phyloP scores from a whole-genome alignment of 129 eudicot genomes.

The Solidago caesia region DNA sequence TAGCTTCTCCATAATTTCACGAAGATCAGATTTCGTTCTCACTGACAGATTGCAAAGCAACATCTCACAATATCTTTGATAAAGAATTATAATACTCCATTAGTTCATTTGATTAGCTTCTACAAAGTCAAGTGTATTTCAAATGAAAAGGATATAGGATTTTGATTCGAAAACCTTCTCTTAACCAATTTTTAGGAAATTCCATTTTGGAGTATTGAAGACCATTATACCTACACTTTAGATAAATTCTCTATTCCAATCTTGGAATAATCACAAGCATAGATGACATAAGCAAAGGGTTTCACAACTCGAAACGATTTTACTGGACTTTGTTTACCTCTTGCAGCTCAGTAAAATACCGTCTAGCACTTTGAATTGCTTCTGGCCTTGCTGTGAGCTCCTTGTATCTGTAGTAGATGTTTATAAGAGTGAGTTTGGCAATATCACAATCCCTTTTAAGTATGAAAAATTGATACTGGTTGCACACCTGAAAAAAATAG shows the following conservation, averaged over 20 bases:
- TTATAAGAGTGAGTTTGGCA: slow-evolving; percentile 22
- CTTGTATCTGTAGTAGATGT: slow-evolving; percentile 45
- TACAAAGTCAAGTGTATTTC: slow-evolving; percentile 4
- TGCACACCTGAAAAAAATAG: slow-evolving; percentile 80
- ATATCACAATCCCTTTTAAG: slow-evolving; percentile 9
- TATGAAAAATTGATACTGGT: slow-evolving; percentile 4
- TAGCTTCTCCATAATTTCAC: background rate
- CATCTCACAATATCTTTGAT: background rate
- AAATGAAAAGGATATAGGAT: too few relatives aligned
- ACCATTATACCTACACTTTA: too few relatives aligned
- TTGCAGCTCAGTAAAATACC: slow-evolving; percentile 63
- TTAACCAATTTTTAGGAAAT: too few relatives aligned
- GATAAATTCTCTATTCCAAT: too few relatives aligned
- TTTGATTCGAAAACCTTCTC: too few relatives aligned
- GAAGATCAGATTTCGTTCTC: background rate
- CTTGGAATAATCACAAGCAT: background rate
- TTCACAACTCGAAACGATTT: slow-evolving; percentile 13
- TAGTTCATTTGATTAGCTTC: background rate
- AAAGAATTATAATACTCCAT: background rate
- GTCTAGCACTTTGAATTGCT: slow-evolving; percentile 62
- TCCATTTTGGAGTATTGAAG: too few relatives aligned
- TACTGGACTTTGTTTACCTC: slow-evolving; percentile 53
- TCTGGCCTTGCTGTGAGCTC: slow-evolving; percentile 92
- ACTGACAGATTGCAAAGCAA: background rate
- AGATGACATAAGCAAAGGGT: slow-evolving; percentile 9